These are phyloP conservation scores for Conringia planisiliqua DNA, from an alignment of 345 rosid species.

Conservation along the genomic window DNA sequence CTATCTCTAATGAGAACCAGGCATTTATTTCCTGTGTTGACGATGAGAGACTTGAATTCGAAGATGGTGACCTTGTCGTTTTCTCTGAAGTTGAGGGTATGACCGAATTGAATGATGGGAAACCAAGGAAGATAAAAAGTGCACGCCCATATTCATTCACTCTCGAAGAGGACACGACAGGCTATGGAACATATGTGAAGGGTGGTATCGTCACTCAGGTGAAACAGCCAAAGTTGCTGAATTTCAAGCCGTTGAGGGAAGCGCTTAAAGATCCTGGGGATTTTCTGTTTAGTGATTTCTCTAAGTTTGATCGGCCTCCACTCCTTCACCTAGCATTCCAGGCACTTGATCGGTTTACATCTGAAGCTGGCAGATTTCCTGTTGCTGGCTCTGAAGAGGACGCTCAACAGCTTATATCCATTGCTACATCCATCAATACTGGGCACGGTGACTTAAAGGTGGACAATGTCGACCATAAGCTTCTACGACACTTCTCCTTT, in stretches of 20 bases:
- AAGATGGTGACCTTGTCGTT: slow-evolving; percentile 92
- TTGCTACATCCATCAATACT: slow-evolving; percentile 61
- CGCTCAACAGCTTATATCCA: slow-evolving; percentile 68
- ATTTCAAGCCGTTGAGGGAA: slow-evolving; percentile 82
- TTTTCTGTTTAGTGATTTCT: slow-evolving; percentile 88
- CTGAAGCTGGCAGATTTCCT: slow-evolving; percentile 73
- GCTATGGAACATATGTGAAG: slow-evolving; percentile 58
- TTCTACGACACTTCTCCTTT: slow-evolving; percentile 78
- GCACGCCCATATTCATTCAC: slow-evolving; percentile 83
- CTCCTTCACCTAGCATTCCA: slow-evolving; percentile 90
- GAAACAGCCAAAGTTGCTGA: slow-evolving; percentile 81
- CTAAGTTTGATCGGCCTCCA: slow-evolving; percentile 91
- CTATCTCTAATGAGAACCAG: slow-evolving; percentile 82
- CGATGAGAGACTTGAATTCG: slow-evolving; percentile 94
- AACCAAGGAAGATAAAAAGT: slow-evolving; percentile 82
- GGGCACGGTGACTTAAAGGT: slow-evolving; percentile 65
- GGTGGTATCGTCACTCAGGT: slow-evolving; percentile 98
- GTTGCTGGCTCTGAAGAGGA: slow-evolving; percentile 91
- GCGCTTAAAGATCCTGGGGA: slow-evolving; percentile 93
- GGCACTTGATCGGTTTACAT: slow-evolving; percentile 77
- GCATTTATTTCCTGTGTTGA: slow-evolving; percentile 92
- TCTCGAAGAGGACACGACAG: slow-evolving; percentile 84
- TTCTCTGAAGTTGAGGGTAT: slow-evolving; percentile 97
- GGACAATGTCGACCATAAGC: slow-evolving; percentile 71
- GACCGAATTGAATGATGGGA: slow-evolving; percentile 93